phyloP scores from a whole-genome alignment of 805 yeast genomes.

The Candida coleopterorum region DNA sequence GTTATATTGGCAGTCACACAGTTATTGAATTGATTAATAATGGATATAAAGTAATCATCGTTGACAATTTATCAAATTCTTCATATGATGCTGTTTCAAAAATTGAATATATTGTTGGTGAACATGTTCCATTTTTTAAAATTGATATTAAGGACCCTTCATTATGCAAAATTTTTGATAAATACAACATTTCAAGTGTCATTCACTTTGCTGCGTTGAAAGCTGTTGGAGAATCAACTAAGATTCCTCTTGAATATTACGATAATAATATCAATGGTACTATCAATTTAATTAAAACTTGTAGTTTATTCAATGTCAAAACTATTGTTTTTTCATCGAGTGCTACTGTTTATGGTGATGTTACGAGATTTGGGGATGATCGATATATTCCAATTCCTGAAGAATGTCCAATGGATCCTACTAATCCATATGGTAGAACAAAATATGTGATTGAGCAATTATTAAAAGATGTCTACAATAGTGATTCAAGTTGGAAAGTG shows the following conservation, averaged over 20 bases:
- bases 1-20: constrained; percentile 82
- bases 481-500: constrained; percentile 42
- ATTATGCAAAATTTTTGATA: constrained; percentile 44
- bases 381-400: constrained; percentile 66
- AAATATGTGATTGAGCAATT: constrained; percentile 63
- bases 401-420: constrained; percentile 67
- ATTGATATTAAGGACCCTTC: constrained; percentile 53
- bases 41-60: constrained; percentile 67
- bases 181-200: constrained; percentile 51
- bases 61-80: constrained; percentile 67
- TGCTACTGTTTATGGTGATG: constrained; percentile 84
- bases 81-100: constrained; percentile 62
- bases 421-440: constrained; percentile 75
- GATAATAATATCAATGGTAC: constrained; percentile 67
- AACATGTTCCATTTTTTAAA: constrained; percentile 49
- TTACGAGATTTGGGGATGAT: constrained; percentile 63
- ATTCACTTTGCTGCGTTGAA: constrained; percentile 80
- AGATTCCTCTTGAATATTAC: constrained; percentile 64
- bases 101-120: constrained; percentile 49
- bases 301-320: constrained; percentile 43
- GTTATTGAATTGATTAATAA: constrained; percentile 56
- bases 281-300: constrained; percentile 48
- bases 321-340: constrained; percentile 70
- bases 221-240: constrained; percentile 75
- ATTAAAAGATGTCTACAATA: constrained; percentile 47